Conservation (phyloP, 2,329 filamentous ascomycete species). For the Fusarium pseudoanthophilum region DNA sequence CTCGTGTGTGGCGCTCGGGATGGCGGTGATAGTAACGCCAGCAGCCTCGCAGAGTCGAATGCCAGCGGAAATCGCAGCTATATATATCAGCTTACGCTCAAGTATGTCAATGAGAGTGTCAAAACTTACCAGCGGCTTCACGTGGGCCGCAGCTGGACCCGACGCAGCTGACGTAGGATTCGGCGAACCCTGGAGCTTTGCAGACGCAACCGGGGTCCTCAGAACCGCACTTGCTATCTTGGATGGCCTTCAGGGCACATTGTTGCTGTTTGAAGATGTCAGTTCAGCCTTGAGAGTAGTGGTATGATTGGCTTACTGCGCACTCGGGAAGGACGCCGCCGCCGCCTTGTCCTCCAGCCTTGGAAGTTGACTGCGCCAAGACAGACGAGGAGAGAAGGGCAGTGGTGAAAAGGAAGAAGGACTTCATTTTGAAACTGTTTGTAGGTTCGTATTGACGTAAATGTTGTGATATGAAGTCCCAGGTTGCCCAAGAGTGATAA, state of each 20-base stretch:
- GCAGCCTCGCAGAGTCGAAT: conserved; percentile 4
- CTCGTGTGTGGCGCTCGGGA: neutral
- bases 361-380: neutral
- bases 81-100: accelerated
- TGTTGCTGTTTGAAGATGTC: conserved; percentile 2
- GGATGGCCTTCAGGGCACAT: conserved; percentile 6
- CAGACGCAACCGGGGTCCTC: conserved; percentile 18
- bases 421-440: conserved; percentile 5
- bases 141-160: neutral
- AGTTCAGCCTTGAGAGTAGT: neutral
- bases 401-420: neutral
- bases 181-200: conserved; percentile 1
- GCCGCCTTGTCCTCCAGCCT: neutral
- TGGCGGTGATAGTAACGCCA: neutral
- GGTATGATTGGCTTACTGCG: neutral
- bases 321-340: neutral
- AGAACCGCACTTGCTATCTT: conserved; percentile 4
- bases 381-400: conserved; percentile 1
- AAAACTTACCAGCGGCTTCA: conserved; percentile 3
- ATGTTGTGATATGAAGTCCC: neutral
- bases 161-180: neutral
- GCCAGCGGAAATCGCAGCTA: neutral
- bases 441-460: neutral
- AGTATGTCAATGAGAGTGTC: accelerated
- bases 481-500: neutral